Evolutionary conservation across 768 basidiomycete species (phyloP), one percentile per base, ranked within the genome.

Genomic region (Pleurotus giganteus): DNA sequence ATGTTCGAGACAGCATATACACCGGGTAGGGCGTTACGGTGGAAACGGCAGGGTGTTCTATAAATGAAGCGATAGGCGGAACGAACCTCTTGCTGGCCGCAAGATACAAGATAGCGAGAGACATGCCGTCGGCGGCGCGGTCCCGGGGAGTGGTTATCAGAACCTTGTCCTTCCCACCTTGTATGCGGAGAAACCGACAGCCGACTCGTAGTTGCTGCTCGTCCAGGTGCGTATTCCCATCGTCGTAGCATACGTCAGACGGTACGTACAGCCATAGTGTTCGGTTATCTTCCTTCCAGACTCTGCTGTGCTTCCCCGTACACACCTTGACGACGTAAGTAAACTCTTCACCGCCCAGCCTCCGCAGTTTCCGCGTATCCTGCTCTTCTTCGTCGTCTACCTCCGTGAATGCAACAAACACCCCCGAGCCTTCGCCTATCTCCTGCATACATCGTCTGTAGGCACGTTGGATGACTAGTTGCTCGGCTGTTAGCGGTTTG

Each of bases 381-480:
- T 51, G 49, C 19, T 51, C 49, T n/a, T 51, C 49, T 23, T 51
- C 49, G 11, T 51, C 49, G 19, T 51, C 49, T 8, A 51, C 49
- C 19, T 51, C 49, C 12, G 49, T 51, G 34, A 51, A 51, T n/a
- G 49, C 49, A 9, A 51, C 49, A 37, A 51, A 51, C 32, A 51
- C 49, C 6, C 49, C 49, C 3, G 49, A 51, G 12, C 34, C 49
- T 11, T 51, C 49, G 7, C 49, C 49, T 13, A 51, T 27, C 34
- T 51, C 49, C 21, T 51, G 49, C n/a, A 51, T 17, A 37, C 49
- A 51, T 34, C 49, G 31, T 51, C 49, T 37, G n/a, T 34, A 51
- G 8, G 49, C 49, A 15, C 49, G 49, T 32, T 51, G 49, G n/a
- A 51, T 51, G 19, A 37, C 23, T 7, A 51, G 49, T 37, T 51